Conservation (phyloP, 371 early-diverging fungal genomes). For the Chytridiales sp. region DNA sequence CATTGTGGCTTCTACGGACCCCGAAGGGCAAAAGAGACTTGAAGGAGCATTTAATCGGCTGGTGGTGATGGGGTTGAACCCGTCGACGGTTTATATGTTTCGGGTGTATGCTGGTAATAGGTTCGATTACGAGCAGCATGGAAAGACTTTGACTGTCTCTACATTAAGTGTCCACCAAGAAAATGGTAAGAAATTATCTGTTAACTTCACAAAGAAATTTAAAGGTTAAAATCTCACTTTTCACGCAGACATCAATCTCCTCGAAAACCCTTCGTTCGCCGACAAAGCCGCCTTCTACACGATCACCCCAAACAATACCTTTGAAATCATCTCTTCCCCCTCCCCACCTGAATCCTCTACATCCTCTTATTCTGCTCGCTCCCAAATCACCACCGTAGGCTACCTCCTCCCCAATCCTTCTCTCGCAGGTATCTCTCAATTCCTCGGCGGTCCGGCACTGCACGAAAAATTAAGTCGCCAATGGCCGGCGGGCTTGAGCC, state of each 20-base stretch:
- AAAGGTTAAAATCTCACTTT: not conserved
- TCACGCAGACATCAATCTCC: constrained; percentile 16
- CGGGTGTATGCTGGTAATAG: constrained; percentile 31
- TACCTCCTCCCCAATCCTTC: constrained; percentile 10
- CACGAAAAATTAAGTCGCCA: too few species aligned
- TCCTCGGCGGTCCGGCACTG: constrained; percentile 15
- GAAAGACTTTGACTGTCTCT: not conserved
- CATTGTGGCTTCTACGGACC: constrained; percentile 4
- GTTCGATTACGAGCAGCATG: constrained; percentile 23
- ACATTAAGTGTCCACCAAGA: constrained; percentile 12
- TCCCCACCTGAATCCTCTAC: not conserved
- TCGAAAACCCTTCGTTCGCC: constrained; percentile 31
- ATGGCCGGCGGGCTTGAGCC: not conserved
- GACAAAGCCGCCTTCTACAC: not conserved
- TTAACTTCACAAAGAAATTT: not conserved
- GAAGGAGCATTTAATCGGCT: constrained; percentile 12
- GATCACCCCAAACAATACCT: constrained; percentile 6
- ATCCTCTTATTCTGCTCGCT: constrained; percentile 3
- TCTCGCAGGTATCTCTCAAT: constrained; percentile 15
- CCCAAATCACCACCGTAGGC: constrained; percentile 20
- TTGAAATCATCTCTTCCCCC: constrained; percentile 13
- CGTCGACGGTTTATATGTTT: constrained; percentile 22
- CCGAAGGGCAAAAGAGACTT: constrained; percentile 15
- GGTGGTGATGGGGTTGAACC: constrained; percentile 17
- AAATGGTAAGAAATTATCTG: constrained; percentile 1